A percentile compares a stretch with the other conserved stretches of the same genome.
These are phyloP conservation scores for Yamadazyma siamensis DNA, from an alignment of 1,139 yeast species.

Conservation along the genomic window DNA sequence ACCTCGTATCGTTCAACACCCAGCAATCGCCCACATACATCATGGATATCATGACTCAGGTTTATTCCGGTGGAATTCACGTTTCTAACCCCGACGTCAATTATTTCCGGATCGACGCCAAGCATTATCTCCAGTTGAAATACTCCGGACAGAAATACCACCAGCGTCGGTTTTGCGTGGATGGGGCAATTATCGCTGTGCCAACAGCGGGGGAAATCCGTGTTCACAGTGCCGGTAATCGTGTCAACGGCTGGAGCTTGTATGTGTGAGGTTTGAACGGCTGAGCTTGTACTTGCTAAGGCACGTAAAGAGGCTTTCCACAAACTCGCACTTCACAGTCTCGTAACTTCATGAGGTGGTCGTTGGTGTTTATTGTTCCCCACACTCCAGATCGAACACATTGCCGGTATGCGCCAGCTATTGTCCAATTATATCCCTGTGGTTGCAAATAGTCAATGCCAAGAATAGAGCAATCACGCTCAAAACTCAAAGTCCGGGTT, in stretches of 20 bases:
- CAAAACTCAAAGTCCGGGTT: too few relatives aligned
- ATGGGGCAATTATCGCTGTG: conserved; percentile 42
- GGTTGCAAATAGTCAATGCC: too few relatives aligned
- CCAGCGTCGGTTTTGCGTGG: conserved; percentile 49
- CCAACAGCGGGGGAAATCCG: conserved; percentile 23
- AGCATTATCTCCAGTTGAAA: conserved; percentile 24
- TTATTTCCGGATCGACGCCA: conserved; percentile 32
- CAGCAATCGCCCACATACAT: conserved; percentile 31
- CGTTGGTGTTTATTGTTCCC: too few relatives aligned
- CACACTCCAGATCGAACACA: too few relatives aligned
- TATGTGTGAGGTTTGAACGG: too few relatives aligned
- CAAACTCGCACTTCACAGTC: too few relatives aligned
- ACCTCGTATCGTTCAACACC: conserved; percentile 52
- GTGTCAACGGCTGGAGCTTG: background rate
- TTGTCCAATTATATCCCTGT: too few relatives aligned
- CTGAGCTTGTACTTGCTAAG: background rate
- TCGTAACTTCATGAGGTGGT: too few relatives aligned
- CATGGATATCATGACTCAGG: conserved; percentile 55
- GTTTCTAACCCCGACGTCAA: conserved; percentile 25
- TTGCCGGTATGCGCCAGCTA: too few relatives aligned
- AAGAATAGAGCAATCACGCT: too few relatives aligned
- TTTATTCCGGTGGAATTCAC: conserved; percentile 58
- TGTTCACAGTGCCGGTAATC: conserved; percentile 4
- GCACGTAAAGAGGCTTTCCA: background rate
- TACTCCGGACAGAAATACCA: conserved; percentile 14